Conservation (phyloP, 371 early-diverging fungal species). For the Gilbertella persicaria region DNA sequence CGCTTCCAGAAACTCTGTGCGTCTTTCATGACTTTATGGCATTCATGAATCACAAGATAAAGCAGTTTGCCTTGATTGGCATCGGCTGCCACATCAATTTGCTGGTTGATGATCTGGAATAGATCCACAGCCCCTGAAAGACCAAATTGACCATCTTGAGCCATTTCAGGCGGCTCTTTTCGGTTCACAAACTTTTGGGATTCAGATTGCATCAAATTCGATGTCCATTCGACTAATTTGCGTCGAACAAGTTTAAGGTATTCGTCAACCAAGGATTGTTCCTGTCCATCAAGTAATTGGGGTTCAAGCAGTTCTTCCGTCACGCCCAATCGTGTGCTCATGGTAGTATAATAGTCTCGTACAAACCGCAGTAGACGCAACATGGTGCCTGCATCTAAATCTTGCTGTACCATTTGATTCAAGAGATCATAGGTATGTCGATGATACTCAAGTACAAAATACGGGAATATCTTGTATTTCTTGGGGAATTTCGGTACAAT, state of each 20-base stretch:
- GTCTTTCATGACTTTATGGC: constrained; percentile 79
- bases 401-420: constrained; percentile 72
- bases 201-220: constrained; percentile 83
- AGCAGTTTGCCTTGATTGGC: constrained; percentile 85
- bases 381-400: constrained; percentile 78
- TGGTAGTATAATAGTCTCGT: constrained; percentile 86
- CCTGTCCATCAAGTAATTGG: constrained; percentile 87
- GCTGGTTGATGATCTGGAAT: constrained; percentile 96
- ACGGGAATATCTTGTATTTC: constrained; percentile 88
- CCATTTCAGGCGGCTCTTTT: constrained; percentile 73
- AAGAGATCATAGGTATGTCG: constrained; percentile 80
- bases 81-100: constrained; percentile 85
- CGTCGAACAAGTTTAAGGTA: constrained; percentile 85
- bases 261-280: constrained; percentile 82
- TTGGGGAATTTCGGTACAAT: constrained; percentile 88
- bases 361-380: constrained; percentile 85
- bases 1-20: constrained; percentile 81
- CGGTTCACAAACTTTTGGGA: constrained; percentile 80
- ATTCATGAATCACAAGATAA: constrained; percentile 85
- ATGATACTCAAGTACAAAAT: constrained; percentile 93
- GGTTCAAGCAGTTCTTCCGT: constrained; percentile 92
- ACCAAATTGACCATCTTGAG: constrained; percentile 77
- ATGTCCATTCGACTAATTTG: constrained; percentile 90
- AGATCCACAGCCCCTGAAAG: constrained; percentile 82
- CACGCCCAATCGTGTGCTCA: constrained; percentile 85